Evolutionary conservation across 257 asterid species (phyloP).

Genomic region (Rehmannia glutinosa): DNA sequence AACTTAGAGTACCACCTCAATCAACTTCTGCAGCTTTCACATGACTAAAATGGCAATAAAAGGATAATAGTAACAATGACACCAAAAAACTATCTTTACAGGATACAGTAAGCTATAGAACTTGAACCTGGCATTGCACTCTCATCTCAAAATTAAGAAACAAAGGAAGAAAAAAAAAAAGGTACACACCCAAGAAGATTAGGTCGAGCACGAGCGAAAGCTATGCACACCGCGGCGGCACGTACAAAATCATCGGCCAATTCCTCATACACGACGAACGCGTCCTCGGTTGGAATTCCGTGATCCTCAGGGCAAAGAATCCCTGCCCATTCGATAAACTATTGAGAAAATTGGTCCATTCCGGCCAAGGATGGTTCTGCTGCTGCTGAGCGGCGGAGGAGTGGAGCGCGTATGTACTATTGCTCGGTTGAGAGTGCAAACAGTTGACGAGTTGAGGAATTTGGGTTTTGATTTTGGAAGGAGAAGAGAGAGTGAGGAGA

Average conservation of each 20-base stretch:
- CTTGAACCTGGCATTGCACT: background rate
- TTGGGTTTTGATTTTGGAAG: slow-evolving; percentile 25
- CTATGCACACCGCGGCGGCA: slow-evolving; percentile 54
- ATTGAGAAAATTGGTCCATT: slow-evolving; percentile 58
- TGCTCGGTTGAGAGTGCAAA: slow-evolving; percentile 40
- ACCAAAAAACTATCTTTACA: too few relatives aligned
- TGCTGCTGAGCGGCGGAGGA: slow-evolving; percentile 26
- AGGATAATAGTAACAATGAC: too few relatives aligned
- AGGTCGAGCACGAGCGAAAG: slow-evolving; percentile 64
- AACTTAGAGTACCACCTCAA: too few relatives aligned
- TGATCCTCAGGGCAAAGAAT: slow-evolving; percentile 5
- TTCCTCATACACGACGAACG: slow-evolving; percentile 67
- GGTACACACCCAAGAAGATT: slow-evolving; percentile 59
- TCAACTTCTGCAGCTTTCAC: too few relatives aligned
- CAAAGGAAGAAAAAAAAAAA: background rate
- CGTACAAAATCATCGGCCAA: slow-evolving; percentile 52
- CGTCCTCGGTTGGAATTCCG: slow-evolving; percentile 53
- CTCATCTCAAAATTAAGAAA: background rate
- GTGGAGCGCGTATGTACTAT: slow-evolving; percentile 17
- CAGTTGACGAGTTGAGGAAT: slow-evolving; percentile 21
- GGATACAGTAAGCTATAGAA: too few relatives aligned
- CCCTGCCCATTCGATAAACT: slow-evolving; percentile 28
- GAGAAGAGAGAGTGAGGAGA: slow-evolving; percentile 25
- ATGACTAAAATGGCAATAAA: too few relatives aligned
- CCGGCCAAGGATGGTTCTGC: slow-evolving; percentile 78